Conservation (phyloP, 805 yeast genomes). For the Cyberlindnera euphorbiae region DNA sequence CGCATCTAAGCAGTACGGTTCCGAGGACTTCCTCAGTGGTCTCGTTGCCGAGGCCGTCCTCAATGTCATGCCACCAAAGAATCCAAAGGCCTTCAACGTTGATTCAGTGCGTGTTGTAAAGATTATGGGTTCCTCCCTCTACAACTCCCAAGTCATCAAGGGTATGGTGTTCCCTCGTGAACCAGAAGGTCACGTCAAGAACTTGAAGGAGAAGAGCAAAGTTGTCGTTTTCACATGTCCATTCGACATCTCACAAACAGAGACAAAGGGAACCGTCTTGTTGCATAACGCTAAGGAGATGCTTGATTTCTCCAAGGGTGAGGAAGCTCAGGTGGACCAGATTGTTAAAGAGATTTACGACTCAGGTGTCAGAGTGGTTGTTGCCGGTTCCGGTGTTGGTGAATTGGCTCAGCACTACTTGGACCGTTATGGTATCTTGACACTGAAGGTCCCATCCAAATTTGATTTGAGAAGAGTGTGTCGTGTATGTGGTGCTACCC, state of each 20-base stretch:
- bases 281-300: conserved; percentile 95
- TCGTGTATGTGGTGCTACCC: conserved; percentile 97
- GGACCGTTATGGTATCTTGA: conserved; percentile 79
- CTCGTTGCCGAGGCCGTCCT: conserved; percentile 84
- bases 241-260: conserved; percentile 92
- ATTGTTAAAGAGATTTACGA: conserved; percentile 78
- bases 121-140: conserved; percentile 86
- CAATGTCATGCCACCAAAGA: conserved; percentile 66
- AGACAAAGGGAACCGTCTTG: conserved; percentile 95
- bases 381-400: conserved; percentile 94
- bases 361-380: conserved; percentile 79
- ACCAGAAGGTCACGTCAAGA: conserved; percentile 88
- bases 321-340: conserved; percentile 87
- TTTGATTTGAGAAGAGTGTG: conserved; percentile 91
- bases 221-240: conserved; percentile 95
- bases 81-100: conserved; percentile 68
- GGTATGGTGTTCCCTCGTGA: conserved; percentile 98
- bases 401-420: conserved; percentile 90
- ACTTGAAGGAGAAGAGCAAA: conserved; percentile 56
- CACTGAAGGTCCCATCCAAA: conserved; percentile 86
- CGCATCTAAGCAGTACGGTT: conserved; percentile 90
- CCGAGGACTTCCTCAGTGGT: conserved; percentile 69
- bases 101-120: conserved; percentile 94
- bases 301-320: conserved; percentile 94
- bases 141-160: conserved; percentile 72